phyloP scores from a whole-genome alignment of 2,329 filamentous ascomycete genomes.

The Aspergillus vadensis region DNA sequence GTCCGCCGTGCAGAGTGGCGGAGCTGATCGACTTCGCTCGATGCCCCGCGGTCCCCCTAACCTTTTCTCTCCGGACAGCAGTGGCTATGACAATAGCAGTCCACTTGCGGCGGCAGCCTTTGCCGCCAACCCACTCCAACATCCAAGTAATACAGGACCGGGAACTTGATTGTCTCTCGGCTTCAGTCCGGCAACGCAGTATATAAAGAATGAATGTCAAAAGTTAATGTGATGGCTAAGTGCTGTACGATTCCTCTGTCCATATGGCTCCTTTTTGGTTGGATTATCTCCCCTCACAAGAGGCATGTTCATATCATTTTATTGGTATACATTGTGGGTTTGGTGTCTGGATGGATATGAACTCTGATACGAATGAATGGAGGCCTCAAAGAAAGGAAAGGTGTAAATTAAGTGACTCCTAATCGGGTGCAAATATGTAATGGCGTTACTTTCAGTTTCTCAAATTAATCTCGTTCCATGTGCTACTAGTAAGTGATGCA shows the following conservation, averaged over 20 bases:
- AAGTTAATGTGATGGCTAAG: neutral
- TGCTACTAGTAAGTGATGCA: no score
- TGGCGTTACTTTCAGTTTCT: no score
- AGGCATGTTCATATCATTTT: neutral
- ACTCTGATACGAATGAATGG: neutral
- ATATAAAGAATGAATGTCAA: neutral
- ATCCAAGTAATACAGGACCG: neutral
- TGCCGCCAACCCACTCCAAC: neutral
- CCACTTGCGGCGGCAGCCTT: neutral
- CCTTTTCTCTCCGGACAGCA: conserved; percentile 17
- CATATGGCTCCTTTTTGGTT: neutral
- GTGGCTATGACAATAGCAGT: conserved; percentile 18
- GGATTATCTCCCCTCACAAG: neutral
- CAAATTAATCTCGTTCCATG: no score
- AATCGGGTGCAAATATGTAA: no score
- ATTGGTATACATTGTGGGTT: neutral
- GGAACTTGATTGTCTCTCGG: neutral
- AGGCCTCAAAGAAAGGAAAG: neutral
- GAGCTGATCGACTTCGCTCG: conserved; percentile 19
- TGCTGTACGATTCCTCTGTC: neutral
- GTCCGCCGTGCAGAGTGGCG: conserved; percentile 19
- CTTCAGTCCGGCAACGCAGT: neutral
- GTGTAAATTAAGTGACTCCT: neutral
- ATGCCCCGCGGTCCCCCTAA: conserved; percentile 18
- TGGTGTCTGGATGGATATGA: neutral